phyloP scores from a whole-genome alignment of 2,329 filamentous ascomycete genomes.

The Fusarium sp. region DNA sequence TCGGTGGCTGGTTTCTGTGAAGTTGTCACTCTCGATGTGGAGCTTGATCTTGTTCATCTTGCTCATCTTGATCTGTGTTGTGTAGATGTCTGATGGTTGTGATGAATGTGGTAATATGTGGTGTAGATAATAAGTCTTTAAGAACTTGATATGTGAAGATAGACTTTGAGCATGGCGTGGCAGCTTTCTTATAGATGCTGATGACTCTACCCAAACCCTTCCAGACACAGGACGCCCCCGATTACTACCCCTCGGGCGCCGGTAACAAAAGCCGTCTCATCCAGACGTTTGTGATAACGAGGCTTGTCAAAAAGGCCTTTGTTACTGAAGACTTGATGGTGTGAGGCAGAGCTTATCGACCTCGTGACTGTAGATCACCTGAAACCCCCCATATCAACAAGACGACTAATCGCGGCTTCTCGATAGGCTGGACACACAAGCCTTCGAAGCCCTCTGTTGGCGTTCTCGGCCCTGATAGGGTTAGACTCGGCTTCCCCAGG shows the following conservation, averaged over 20 bases:
- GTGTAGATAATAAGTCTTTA: background rate
- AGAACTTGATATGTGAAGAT: background rate
- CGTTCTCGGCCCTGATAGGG: background rate
- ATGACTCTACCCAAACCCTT: background rate
- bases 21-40: constrained; percentile 29
- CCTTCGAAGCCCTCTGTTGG: background rate
- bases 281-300: background rate
- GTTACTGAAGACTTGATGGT: constrained; percentile 7
- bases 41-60: constrained; percentile 26
- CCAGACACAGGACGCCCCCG: background rate
- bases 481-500: constrained; percentile 12
- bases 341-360: constrained; percentile 2
- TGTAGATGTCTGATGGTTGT: background rate
- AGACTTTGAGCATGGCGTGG: background rate
- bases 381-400: background rate
- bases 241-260: background rate
- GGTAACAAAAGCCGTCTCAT: background rate
- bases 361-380: constrained; percentile 14
- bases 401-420: background rate
- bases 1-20: constrained; percentile 25
- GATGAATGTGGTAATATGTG: background rate
- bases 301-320: background rate
- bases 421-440: constrained; percentile 10
- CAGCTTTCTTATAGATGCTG: constrained; percentile 11
- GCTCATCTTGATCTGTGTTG: background rate